Evolutionary conservation across 148 eudicot genomes (phyloP).

Genomic region (Silene conica): DNA sequence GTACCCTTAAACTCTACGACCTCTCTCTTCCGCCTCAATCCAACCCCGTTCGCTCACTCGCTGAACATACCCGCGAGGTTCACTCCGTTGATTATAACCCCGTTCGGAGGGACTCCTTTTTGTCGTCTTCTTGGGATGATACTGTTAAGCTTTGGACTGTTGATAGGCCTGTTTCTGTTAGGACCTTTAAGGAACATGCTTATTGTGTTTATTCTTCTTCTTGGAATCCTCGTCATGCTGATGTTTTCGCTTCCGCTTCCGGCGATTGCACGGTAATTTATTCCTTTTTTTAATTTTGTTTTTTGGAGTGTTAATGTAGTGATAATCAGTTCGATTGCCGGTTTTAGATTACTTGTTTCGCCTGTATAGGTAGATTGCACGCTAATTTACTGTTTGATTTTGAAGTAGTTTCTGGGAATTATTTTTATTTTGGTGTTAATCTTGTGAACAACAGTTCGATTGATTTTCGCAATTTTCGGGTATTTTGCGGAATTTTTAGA

Average conservation of each 20-base stretch:
- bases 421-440: no score
- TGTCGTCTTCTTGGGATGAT: conserved; percentile 88
- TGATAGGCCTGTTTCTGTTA: conserved; percentile 66
- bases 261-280: conserved; percentile 65
- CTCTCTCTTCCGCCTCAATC: conserved; percentile 60
- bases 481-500: no score
- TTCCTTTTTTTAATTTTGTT: no score
- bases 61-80: conserved; percentile 78
- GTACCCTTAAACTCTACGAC: conserved; percentile 81
- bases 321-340: no score
- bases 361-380: no score
- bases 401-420: no score
- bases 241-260: conserved; percentile 88
- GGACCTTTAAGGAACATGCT: conserved; percentile 93
- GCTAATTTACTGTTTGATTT: no score
- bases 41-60: conserved; percentile 74
- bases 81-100: conserved; percentile 83
- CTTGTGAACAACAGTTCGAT: no score
- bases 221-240: conserved; percentile 91
- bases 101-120: conserved; percentile 68
- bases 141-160: conserved; percentile 86
- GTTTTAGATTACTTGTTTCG: no score
- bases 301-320: no score
- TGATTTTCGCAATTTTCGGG: no score
- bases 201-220: conserved; percentile 76